A percentile compares a stretch with the other conserved stretches of the same genome.
Conservation (phyloP, 305 asterid species). For the Salvia sclarea region DNA sequence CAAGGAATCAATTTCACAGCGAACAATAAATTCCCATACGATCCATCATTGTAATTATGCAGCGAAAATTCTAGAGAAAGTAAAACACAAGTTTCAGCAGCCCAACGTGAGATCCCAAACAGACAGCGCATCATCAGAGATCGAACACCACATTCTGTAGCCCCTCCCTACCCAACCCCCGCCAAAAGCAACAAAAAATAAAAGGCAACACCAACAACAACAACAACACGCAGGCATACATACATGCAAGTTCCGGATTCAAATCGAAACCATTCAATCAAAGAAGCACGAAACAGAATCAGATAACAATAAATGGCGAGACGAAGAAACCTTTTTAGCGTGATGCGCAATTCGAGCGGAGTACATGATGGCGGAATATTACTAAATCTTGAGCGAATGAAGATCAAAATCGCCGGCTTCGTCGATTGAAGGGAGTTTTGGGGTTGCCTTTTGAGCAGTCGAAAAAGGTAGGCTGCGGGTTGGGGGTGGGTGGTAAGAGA, state of each 20-base stretch:
- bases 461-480: slow-evolving; percentile 27
- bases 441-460: slow-evolving; percentile 34
- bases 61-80: neutral
- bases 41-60: neutral
- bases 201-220: neutral
- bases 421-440: neutral
- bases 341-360: slow-evolving; percentile 65
- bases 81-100: slow-evolving; percentile 10
- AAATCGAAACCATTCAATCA: slow-evolving; percentile 8
- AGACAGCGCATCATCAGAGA: slow-evolving; percentile 13
- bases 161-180: neutral
- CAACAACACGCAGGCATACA: neutral
- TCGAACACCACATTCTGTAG: slow-evolving; percentile 11
- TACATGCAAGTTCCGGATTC: slow-evolving; percentile 6
- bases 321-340: slow-evolving; percentile 57
- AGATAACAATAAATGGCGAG: slow-evolving; percentile 1
- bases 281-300: neutral
- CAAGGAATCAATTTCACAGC: slow-evolving; percentile 4
- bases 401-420: slow-evolving; percentile 24
- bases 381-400: slow-evolving; percentile 4
- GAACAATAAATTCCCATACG: neutral
- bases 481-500: slow-evolving; percentile 11
- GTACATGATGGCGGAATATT: slow-evolving; percentile 48
- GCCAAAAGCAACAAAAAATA: neutral
- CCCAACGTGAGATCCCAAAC: slow-evolving; percentile 32